Percentiles rank a stretch among this genome's conserved stretches.
These are phyloP conservation scores for Penicillium paxilli DNA, from an alignment of 495 filamentous ascomycete genomes.

Conservation along the genomic window DNA sequence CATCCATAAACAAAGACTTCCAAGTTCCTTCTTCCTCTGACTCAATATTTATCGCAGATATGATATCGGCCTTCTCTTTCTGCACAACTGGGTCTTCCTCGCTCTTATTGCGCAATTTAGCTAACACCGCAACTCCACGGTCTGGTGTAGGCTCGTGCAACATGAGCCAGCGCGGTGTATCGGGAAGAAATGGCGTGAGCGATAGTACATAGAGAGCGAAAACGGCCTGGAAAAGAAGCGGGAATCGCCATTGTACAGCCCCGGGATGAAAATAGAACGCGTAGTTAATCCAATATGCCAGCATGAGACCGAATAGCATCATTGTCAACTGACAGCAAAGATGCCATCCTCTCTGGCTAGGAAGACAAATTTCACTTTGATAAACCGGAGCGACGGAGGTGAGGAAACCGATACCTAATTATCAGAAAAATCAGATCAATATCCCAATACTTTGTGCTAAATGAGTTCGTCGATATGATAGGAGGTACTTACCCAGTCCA, in stretches of 20 bases:
- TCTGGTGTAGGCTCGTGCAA: constrained; percentile 20
- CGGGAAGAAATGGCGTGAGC: constrained; percentile 26
- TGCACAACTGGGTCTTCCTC: constrained; percentile 25
- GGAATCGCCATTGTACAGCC: constrained; percentile 46
- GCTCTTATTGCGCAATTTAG: constrained; percentile 38
- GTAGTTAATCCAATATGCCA: constrained; percentile 38
- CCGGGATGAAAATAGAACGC: constrained; percentile 49
- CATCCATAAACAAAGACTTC: constrained; percentile 25
- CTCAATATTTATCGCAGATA: constrained; percentile 17
- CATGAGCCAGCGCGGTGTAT: constrained; percentile 36
- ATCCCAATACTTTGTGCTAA: neutral
- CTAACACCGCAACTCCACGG: constrained; percentile 30
- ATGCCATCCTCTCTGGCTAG: constrained; percentile 29
- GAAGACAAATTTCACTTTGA: constrained; percentile 29
- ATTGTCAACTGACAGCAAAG: constrained; percentile 28
- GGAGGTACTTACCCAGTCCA: constrained; percentile 39
- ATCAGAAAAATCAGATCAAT: neutral
- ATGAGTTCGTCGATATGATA: neutral
- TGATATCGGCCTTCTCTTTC: constrained; percentile 16
- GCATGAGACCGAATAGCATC: constrained; percentile 29
- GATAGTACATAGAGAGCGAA: constrained; percentile 36
- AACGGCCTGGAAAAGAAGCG: constrained; percentile 49
- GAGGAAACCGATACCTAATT: constrained; percentile 27
- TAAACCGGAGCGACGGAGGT: constrained; percentile 34
- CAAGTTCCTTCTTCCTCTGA: constrained; percentile 14